phyloP scores from a whole-genome alignment of 345 rosid species.

The Salix koriyanagi region DNA sequence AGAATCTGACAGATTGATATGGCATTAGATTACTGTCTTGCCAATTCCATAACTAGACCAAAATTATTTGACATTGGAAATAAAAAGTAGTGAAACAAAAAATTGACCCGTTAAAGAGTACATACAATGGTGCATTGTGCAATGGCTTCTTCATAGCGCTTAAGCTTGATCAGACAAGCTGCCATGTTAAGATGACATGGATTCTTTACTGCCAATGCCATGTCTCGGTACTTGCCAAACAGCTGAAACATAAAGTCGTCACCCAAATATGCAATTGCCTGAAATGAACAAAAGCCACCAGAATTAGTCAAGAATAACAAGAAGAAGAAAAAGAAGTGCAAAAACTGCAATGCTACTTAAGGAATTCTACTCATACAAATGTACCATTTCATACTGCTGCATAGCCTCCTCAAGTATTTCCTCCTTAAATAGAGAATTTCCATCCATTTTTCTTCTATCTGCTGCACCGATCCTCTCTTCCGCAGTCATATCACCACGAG shows the following conservation, averaged over 20 bases:
- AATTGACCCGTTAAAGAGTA: background rate
- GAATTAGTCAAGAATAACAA: constrained; percentile 17
- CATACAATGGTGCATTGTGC: constrained; percentile 80
- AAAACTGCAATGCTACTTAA: background rate
- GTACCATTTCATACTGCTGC: constrained; percentile 97
- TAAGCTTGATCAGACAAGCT: constrained; percentile 82
- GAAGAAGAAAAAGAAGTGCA: background rate
- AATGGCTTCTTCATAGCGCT: constrained; percentile 75
- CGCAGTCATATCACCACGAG: constrained; percentile 94
- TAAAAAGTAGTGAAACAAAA: background rate
- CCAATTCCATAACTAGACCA: background rate
- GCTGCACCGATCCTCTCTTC: constrained; percentile 95
- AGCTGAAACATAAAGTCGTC: constrained; percentile 97
- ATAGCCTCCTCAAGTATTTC: constrained; percentile 89
- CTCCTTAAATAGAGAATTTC: constrained; percentile 71
- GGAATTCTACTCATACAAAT: constrained; percentile 16
- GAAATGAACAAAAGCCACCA: constrained; percentile 10
- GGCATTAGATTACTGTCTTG: background rate
- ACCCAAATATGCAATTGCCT: constrained; percentile 94
- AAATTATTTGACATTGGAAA: background rate
- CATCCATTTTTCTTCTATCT: constrained; percentile 90
- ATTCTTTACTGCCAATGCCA: constrained; percentile 97
- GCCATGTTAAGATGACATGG: constrained; percentile 96
- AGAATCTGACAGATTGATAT: background rate
- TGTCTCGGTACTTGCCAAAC: constrained; percentile 90